phyloP scores from a whole-genome alignment of 208 protist species.

The Trypanosomatidae sp. region DNA sequence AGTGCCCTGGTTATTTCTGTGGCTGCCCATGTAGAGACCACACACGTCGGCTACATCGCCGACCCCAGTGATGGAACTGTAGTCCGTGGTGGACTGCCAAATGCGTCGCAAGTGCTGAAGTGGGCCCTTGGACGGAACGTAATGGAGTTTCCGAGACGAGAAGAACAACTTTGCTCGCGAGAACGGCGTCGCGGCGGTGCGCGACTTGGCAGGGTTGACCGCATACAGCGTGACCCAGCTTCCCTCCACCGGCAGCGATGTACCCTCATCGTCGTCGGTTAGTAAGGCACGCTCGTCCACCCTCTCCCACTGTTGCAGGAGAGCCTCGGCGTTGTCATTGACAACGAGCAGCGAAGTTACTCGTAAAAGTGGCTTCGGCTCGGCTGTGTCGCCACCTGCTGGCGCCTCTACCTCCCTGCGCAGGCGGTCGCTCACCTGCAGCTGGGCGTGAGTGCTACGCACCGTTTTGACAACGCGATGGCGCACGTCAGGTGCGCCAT shows the following conservation, averaged over 20 bases:
- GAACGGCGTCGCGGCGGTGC: constrained; percentile 60
- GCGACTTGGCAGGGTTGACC: constrained; percentile 55
- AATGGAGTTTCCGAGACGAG: constrained; percentile 50
- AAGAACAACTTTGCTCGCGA: constrained; percentile 66
- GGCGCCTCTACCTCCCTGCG: constrained; percentile 3
- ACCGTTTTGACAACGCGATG: constrained; percentile 24
- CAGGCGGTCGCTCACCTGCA: constrained; percentile 32
- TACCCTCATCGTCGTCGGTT: constrained; percentile 16
- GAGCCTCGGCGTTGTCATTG: constrained; percentile 45
- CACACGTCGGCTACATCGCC: constrained; percentile 50
- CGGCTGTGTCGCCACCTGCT: neutral
- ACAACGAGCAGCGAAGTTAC: constrained; percentile 59
- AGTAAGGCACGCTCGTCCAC: constrained; percentile 25
- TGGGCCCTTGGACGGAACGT: constrained; percentile 25
- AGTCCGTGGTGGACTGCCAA: constrained; percentile 10
- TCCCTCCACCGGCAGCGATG: constrained; percentile 53
- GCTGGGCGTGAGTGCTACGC: constrained; percentile 49
- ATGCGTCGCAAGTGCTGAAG: constrained; percentile 23
- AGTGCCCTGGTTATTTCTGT: constrained; percentile 29
- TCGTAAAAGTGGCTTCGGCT: constrained; percentile 28
- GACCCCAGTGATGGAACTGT: constrained; percentile 11
- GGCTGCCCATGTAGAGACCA: constrained; percentile 49
- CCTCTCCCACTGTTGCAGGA: constrained; percentile 77
- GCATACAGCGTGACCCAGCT: constrained; percentile 54
- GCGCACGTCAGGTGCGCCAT: constrained; percentile 12